These are phyloP conservation scores for Cucumis melo DNA, from an alignment of 306 rosid genomes.

Conservation along the genomic window DNA sequence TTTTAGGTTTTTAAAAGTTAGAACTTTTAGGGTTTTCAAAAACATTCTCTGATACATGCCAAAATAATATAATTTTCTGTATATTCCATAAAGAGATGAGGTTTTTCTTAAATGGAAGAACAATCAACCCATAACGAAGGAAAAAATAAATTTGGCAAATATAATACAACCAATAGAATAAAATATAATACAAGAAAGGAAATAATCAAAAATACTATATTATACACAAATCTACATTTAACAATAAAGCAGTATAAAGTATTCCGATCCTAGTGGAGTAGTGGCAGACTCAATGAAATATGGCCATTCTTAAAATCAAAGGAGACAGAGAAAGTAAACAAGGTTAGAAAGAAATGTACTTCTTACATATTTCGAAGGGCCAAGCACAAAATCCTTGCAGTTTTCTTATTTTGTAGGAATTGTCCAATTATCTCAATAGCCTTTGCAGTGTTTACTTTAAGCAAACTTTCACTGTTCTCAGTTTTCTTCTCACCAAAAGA, in stretches of 20 bases:
- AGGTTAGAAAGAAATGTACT: not conserved
- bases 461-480: slow-evolving; percentile 33
- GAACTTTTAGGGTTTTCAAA: too few relatives aligned
- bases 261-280: not conserved
- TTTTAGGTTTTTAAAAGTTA: too few relatives aligned
- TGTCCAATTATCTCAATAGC: slow-evolving; percentile 65
- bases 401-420: slow-evolving; percentile 49
- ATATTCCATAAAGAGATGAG: too few relatives aligned
- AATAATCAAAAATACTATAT: too few relatives aligned
- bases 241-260: not conserved
- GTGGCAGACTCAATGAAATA: not conserved
- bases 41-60: too few relatives aligned
- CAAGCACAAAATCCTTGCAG: slow-evolving; percentile 54
- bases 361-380: slow-evolving; percentile 69
- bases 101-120: too few relatives aligned
- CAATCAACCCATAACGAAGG: too few relatives aligned
- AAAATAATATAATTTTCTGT: too few relatives aligned
- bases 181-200: too few relatives aligned
- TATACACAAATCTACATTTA: too few relatives aligned
- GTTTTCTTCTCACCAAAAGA: slow-evolving; percentile 34
- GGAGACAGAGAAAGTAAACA: not conserved
- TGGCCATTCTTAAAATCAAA: slow-evolving; percentile 1
- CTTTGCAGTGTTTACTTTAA: slow-evolving; percentile 42
- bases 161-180: too few relatives aligned
- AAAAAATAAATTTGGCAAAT: too few relatives aligned